Percentiles rank a stretch among this genome's conserved stretches.
Conservation (phyloP, 2,329 filamentous ascomycete species). For the Aureobasidium musti region DNA sequence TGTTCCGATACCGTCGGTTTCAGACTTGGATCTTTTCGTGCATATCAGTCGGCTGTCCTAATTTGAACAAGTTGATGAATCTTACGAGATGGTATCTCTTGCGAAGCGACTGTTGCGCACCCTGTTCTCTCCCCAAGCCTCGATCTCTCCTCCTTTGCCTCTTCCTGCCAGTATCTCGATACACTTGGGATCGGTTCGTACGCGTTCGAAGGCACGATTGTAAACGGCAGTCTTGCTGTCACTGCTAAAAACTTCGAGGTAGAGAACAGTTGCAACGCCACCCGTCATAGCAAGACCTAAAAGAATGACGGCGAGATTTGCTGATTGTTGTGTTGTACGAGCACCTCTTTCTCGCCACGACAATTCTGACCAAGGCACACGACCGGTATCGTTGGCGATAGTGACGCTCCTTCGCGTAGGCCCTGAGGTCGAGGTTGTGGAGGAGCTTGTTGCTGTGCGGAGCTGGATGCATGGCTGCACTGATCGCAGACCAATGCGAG, state of each 20-base stretch:
- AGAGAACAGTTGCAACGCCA: conserved; percentile 76
- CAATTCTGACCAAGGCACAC: conserved; percentile 77
- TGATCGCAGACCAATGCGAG: conserved; percentile 9
- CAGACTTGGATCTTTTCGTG: conserved; percentile 59
- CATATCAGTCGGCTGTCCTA: neutral
- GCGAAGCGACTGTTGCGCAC: conserved; percentile 77
- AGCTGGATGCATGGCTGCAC: conserved; percentile 11
- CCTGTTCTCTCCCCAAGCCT: conserved; percentile 73
- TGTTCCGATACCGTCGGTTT: conserved; percentile 71
- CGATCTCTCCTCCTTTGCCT: conserved; percentile 58
- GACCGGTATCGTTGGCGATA: conserved; percentile 81
- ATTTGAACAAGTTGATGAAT: neutral
- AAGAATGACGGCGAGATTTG: conserved; percentile 80
- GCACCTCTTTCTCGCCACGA: conserved; percentile 75
- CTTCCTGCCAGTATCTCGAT: conserved; percentile 70
- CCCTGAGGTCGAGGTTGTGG: conserved; percentile 44
- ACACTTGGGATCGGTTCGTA: conserved; percentile 72
- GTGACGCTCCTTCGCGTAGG: conserved; percentile 69
- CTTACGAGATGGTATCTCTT: conserved; percentile 57
- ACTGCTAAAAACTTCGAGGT: conserved; percentile 76
- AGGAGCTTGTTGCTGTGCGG: conserved; percentile 34
- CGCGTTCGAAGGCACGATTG: conserved; percentile 78
- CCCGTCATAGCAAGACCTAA: conserved; percentile 74
- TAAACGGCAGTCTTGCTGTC: conserved; percentile 86
- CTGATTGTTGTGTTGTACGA: conserved; percentile 83